Evolutionary conservation across 306 rosid genomes (phyloP).

Genomic region (Castanea mollissima): DNA sequence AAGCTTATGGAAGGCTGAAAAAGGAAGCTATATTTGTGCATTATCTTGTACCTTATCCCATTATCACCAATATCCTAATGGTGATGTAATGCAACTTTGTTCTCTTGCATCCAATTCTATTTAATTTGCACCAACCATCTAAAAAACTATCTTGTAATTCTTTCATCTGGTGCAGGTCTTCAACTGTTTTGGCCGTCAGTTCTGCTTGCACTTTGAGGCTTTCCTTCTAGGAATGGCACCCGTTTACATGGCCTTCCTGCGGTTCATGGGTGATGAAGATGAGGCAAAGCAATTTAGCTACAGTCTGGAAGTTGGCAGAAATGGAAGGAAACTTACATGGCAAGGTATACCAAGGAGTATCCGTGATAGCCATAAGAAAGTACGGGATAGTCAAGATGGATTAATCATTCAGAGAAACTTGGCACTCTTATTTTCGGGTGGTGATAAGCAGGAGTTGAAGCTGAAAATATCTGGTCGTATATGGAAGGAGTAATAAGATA

Average conservation of each 20-base stretch:
- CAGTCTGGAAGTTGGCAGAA: conserved; percentile 52
- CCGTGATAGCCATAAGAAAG: conserved; percentile 52
- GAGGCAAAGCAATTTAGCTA: conserved; percentile 53
- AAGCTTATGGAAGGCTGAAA: not conserved
- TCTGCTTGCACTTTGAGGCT: conserved; percentile 59
- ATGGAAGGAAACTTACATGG: conserved; percentile 51
- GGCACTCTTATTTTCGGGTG: conserved; percentile 51
- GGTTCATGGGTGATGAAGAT: conserved; percentile 62
- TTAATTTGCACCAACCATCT: not conserved
- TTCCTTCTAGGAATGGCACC: conserved; percentile 53
- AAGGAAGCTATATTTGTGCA: not conserved
- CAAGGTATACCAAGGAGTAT: conserved; percentile 59
- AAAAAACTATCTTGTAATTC: not conserved
- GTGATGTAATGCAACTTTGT: not conserved
- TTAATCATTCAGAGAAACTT: conserved; percentile 48
- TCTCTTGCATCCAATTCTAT: not conserved
- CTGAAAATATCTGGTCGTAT: conserved; percentile 50
- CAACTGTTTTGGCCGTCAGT: conserved; percentile 53
- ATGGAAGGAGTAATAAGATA: conserved; percentile 43
- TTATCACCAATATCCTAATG: not conserved
- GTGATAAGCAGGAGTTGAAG: conserved; percentile 45
- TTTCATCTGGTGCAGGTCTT: conserved; percentile 37
- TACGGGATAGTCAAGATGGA: conserved; percentile 55
- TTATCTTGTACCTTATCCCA: not conserved
- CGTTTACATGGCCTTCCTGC: conserved; percentile 54